Base-by-base conservation (phyloP, 495 filamentous ascomycete species). In the Daldinia loculata region DNA sequence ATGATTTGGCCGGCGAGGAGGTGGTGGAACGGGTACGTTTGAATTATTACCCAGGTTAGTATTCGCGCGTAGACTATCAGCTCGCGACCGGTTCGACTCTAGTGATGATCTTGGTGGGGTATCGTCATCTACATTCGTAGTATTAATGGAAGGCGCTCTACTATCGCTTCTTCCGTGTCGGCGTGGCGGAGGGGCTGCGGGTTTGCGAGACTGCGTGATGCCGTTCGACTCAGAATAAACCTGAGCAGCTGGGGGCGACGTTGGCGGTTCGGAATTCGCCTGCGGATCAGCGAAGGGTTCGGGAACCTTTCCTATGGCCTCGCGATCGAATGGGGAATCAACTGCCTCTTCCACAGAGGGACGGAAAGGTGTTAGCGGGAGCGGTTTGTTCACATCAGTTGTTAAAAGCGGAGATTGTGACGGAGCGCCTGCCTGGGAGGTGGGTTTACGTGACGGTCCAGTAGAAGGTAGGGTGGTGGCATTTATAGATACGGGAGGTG, bases 311-410 rank as follows among this genome's bases (percentile, higher is more conserved):
- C 81, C 83, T n/a, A 82, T 80, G 11, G 80, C 80, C 65, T 81
- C 80, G 17, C 78, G 78, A 58, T 83, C 81, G 65, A 82, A 83
- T 14, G 81, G 74, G 43, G 79, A 81, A 41, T 82, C 79, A 8
- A 63, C 38, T 2, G 75, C 80, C 24, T 80, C 79, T 39, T 80
- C 79, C 2, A 66, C 41, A 22, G 83, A 82, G 29, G 82, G 81
- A 56, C 82, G 80, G 6, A 74, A 58, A 6, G 81, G 80, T 2
- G 81, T 72, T n/a, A 76, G 77, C 2, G 84, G 83, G 22, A 85
- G 78, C 7, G 82, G 81, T 36, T 86, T 86, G 66, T 85, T 88
- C 12, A 85, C 75, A 68, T 88, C 79, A 22, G 83, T 81, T 5
- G 80, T 5, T 61, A 30, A 32, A 19, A 57, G 43, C 4, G 57